Evolutionary conservation across 2,329 filamentous ascomycete genomes (phyloP).

Genomic region (Didymella lethalis): DNA sequence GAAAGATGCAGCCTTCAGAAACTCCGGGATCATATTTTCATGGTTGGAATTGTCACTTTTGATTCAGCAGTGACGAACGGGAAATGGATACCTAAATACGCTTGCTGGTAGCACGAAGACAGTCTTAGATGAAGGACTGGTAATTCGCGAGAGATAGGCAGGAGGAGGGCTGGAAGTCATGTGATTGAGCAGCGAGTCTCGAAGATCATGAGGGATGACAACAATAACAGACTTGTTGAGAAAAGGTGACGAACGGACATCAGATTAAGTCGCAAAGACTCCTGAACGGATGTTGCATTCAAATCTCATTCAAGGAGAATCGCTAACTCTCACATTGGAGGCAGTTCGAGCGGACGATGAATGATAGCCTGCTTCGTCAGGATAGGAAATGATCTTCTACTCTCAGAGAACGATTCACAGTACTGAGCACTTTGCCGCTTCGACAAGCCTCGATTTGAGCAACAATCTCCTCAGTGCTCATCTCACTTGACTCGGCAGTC

Average conservation of each 20-base stretch:
- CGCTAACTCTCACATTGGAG: background rate
- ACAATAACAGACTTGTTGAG: background rate
- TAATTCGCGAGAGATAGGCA: too few species aligned
- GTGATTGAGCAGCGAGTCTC: background rate
- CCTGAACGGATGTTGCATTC: background rate
- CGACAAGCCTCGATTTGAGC: background rate
- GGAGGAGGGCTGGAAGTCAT: background rate
- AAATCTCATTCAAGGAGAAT: background rate
- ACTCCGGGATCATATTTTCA: too few species aligned
- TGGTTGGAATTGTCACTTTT: too few species aligned
- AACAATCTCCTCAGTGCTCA: background rate
- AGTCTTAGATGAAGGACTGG: background rate
- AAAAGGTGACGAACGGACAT: background rate
- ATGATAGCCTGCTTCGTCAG: background rate
- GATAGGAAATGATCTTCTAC: background rate
- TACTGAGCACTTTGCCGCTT: background rate
- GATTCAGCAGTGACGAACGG: background rate
- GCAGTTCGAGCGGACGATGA: background rate
- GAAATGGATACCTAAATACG: background rate
- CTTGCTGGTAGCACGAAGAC: background rate
- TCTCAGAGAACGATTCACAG: background rate
- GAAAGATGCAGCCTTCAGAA: too few species aligned
- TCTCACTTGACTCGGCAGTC: slow-evolving; percentile 7
- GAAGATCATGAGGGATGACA: background rate
- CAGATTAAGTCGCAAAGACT: background rate